A percentile compares a stretch with the other conserved stretches of the same genome.
Evolutionary conservation across 2,329 filamentous ascomycete species (phyloP).

Genomic region (Pseudohalonectria lignicola): DNA sequence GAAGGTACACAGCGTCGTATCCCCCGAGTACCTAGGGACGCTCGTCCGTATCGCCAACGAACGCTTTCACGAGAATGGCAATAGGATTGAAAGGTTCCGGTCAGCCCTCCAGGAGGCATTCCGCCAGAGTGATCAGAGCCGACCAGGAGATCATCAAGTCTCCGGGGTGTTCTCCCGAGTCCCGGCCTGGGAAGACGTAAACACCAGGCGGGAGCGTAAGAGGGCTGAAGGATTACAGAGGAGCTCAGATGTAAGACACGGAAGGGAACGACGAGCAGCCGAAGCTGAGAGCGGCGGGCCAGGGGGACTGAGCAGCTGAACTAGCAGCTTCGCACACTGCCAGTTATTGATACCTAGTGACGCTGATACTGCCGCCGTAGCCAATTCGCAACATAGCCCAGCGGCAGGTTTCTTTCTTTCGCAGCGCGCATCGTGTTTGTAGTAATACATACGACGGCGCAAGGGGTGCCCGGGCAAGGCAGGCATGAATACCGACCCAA

Average conservation of each 20-base stretch:
- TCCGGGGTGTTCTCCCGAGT: too few relatives aligned
- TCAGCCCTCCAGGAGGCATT: conserved; percentile 30
- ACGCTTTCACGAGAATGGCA: conserved; percentile 58
- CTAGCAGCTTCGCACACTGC: too few relatives aligned
- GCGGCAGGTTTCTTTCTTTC: too few relatives aligned
- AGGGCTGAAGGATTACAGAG: conserved; percentile 40
- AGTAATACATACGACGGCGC: neutral
- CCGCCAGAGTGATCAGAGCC: too few relatives aligned
- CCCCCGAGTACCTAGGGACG: conserved; percentile 53
- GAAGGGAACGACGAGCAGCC: neutral
- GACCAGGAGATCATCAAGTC: too few relatives aligned
- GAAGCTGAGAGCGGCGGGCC: neutral
- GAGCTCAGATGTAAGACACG: neutral
- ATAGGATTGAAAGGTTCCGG: conserved; percentile 56
- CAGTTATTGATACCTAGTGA: too few relatives aligned
- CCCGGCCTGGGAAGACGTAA: conserved; percentile 43
- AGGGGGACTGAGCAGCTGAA: too few relatives aligned
- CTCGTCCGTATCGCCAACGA: conserved; percentile 64
- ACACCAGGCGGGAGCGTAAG: conserved; percentile 41
- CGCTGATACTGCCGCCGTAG: too few relatives aligned
- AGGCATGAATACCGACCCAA: neutral
- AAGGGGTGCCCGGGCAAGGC: too few relatives aligned
- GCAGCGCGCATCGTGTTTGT: too few relatives aligned
- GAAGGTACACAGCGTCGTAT: conserved; percentile 38
- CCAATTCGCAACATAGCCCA: too few relatives aligned